These are phyloP conservation scores for Apiosordaria backusii DNA, from an alignment of 495 filamentous ascomycete genomes.

Conservation along the genomic window DNA sequence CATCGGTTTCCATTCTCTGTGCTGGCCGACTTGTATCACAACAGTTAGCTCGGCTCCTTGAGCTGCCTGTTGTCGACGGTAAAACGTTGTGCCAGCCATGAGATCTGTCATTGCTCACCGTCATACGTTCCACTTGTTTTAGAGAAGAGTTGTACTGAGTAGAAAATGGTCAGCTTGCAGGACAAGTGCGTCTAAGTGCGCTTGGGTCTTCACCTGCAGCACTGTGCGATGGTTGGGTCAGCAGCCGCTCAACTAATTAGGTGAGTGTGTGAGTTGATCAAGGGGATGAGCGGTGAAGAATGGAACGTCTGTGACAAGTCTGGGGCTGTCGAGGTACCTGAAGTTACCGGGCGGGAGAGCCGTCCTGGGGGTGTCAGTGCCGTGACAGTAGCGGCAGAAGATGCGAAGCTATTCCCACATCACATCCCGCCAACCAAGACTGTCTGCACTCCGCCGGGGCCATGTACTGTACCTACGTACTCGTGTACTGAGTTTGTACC, in stretches of 20 bases:
- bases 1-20: neutral
- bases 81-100: neutral
- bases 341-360: neutral
- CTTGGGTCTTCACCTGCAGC: neutral
- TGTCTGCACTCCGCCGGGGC: neutral
- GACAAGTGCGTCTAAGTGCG: conserved; percentile 17
- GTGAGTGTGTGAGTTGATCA: neutral
- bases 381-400: neutral
- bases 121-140: neutral
- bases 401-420: conserved; percentile 28
- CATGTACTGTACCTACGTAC: neutral
- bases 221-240: conserved; percentile 12
- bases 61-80: neutral
- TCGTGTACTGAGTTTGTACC: neutral
- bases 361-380: neutral
- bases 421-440: conserved; percentile 7
- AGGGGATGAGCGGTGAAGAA: conserved; percentile 25
- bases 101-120: neutral
- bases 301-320: conserved; percentile 7
- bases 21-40: neutral
- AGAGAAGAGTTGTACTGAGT: neutral
- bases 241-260: conserved; percentile 17
- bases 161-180: conserved; percentile 14
- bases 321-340: conserved; percentile 14
- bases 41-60: neutral